Conservation (phyloP, 306 rosid species). For the Fragaria ananassa region DNA sequence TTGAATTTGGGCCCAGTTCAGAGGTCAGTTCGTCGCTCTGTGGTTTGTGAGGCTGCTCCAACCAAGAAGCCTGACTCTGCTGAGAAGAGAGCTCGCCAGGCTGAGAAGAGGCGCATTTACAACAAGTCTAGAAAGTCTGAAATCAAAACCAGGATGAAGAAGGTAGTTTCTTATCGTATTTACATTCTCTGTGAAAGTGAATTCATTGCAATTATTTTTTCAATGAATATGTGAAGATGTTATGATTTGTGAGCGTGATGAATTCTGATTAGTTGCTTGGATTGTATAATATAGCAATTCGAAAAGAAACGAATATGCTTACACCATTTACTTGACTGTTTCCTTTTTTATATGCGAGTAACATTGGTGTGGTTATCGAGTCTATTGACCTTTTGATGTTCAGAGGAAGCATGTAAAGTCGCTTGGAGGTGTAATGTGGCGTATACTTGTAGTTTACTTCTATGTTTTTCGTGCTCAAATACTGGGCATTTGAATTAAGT, state of each 20-base stretch:
- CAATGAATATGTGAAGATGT: background rate
- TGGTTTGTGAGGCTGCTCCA: constrained; percentile 72
- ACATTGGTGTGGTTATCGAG: background rate
- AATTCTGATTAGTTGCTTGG: background rate
- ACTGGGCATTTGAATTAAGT: background rate
- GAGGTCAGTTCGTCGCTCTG: constrained; percentile 37
- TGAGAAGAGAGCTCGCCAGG: constrained; percentile 74
- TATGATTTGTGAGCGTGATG: background rate
- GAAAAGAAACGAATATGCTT: background rate
- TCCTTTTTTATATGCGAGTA: background rate
- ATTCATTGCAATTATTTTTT: background rate
- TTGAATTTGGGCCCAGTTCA: constrained; percentile 36
- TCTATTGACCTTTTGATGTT: background rate
- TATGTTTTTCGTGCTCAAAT: background rate
- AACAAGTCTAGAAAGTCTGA: constrained; percentile 81
- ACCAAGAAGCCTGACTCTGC: constrained; percentile 73
- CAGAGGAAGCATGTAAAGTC: background rate
- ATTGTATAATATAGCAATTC: too few relatives aligned
- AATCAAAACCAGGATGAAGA: constrained; percentile 75
- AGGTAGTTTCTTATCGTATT: constrained; percentile 38
- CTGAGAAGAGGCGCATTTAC: constrained; percentile 81
- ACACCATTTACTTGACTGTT: background rate
- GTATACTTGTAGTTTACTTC: background rate
- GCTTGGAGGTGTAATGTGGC: background rate
- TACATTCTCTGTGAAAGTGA: background rate